Conservation (phyloP, 257 asterid species). For the Gentiana straminea region DNA sequence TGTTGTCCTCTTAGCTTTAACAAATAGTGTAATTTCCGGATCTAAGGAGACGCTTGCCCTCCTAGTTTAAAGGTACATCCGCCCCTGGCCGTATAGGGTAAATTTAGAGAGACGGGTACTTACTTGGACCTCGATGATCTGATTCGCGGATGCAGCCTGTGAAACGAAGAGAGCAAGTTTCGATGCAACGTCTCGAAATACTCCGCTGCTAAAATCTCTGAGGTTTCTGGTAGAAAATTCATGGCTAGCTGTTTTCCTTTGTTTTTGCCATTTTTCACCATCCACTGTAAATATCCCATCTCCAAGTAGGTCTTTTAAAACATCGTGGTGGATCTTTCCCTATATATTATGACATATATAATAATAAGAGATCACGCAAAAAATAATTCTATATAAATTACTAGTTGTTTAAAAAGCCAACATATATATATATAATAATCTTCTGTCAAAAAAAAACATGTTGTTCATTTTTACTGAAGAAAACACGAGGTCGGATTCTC, state of each 20-base stretch:
- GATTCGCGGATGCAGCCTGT: conserved; percentile 24
- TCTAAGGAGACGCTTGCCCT: too few species aligned
- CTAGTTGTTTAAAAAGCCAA: too few species aligned
- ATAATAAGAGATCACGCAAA: too few species aligned
- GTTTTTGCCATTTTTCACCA: conserved; percentile 53
- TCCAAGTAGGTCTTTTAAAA: conserved; percentile 47
- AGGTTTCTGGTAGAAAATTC: conserved; percentile 54
- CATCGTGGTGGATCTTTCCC: conserved; percentile 43
- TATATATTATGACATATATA: conserved; percentile 4
- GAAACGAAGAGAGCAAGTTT: conserved; percentile 33
- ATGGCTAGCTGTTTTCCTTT: conserved; percentile 49
- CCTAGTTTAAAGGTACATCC: too few species aligned
- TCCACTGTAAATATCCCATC: conserved; percentile 63
- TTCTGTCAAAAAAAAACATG: too few species aligned
- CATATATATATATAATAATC: too few species aligned
- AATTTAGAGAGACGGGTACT: background rate
- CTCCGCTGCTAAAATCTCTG: conserved; percentile 53
- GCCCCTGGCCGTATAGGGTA: too few species aligned
- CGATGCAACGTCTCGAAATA: conserved; percentile 41
- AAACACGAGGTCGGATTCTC: too few species aligned
- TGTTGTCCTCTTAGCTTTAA: too few species aligned
- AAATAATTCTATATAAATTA: too few species aligned
- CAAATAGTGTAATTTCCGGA: too few species aligned
- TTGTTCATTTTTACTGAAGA: too few species aligned
- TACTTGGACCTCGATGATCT: conserved; percentile 40